phyloP scores from a whole-genome alignment of 2,329 filamentous ascomycete species.

The Aspergillus tubingensis region DNA sequence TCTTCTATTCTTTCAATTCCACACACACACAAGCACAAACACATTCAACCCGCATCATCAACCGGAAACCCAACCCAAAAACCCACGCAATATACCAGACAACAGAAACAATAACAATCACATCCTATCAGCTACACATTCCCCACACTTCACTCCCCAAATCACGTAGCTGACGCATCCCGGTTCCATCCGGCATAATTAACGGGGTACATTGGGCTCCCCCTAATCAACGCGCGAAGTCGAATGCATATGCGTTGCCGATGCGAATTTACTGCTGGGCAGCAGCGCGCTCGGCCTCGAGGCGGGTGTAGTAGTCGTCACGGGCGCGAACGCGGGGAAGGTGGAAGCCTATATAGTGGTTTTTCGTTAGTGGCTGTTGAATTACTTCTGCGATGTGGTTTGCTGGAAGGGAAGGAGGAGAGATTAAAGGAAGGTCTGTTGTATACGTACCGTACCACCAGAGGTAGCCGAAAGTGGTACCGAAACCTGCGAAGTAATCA shows the following conservation, averaged over 20 bases:
- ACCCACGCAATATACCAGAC: too few relatives aligned
- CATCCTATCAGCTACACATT: neutral
- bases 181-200: neutral
- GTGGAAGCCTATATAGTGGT: constrained; percentile 58
- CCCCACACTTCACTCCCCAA: too few relatives aligned
- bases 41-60: neutral
- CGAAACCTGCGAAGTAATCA: constrained; percentile 53
- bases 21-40: neutral
- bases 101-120: neutral
- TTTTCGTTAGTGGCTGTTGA: neutral
- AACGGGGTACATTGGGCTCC: neutral
- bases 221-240: constrained; percentile 14
- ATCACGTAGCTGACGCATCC: too few relatives aligned
- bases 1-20: neutral
- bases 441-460: constrained; percentile 65
- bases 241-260: constrained; percentile 11
- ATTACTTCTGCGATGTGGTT: neutral
- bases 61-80: too few relatives aligned
- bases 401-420: neutral
- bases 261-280: constrained; percentile 30
- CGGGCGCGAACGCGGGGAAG: constrained; percentile 64
- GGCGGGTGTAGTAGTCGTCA: constrained; percentile 64
- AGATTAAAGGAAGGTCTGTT: constrained; percentile 6
- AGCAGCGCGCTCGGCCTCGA: constrained; percentile 62
- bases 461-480: constrained; percentile 63